A percentile compares a stretch with the other conserved stretches of the same genome.
Evolutionary conservation across 2,329 filamentous ascomycete species (phyloP).

Genomic region (Byssochlamys sp.): DNA sequence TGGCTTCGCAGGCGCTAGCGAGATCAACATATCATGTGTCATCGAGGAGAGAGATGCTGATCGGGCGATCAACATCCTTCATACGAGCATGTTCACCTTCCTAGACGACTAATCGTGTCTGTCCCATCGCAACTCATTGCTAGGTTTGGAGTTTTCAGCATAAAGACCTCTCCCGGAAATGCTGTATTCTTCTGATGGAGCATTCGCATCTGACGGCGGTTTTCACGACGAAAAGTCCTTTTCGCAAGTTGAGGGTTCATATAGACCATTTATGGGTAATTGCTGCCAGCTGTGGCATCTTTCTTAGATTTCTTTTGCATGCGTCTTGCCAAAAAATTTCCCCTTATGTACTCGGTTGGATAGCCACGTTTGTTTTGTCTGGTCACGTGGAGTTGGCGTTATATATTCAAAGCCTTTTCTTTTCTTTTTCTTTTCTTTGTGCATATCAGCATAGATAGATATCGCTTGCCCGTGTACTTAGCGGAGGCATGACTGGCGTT

Average conservation of each 20-base stretch:
- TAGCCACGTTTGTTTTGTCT: neutral
- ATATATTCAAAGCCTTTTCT: neutral
- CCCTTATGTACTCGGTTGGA: neutral
- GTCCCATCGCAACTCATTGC: neutral
- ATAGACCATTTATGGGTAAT: neutral
- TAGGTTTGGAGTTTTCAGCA: neutral
- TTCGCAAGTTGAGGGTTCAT: neutral
- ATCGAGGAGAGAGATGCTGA: constrained; percentile 86
- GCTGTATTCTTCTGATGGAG: neutral
- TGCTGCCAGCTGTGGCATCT: neutral
- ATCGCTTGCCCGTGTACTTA: neutral
- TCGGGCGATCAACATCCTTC: constrained; percentile 87
- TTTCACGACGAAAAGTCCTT: neutral
- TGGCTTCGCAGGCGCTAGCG: constrained; percentile 64
- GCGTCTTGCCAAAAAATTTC: neutral
- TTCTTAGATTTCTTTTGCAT: neutral
- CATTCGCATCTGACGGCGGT: neutral
- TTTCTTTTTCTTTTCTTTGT: neutral
- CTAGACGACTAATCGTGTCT: constrained; percentile 58
- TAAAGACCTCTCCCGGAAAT: neutral
- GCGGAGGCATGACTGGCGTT: neutral
- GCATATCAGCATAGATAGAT: neutral
- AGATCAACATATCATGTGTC: constrained; percentile 98
- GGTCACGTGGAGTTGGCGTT: neutral
- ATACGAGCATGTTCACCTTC: constrained; percentile 94